phyloP scores from a whole-genome alignment of 352 stramenopile genomes.

The Globisporangium takayamanum region DNA sequence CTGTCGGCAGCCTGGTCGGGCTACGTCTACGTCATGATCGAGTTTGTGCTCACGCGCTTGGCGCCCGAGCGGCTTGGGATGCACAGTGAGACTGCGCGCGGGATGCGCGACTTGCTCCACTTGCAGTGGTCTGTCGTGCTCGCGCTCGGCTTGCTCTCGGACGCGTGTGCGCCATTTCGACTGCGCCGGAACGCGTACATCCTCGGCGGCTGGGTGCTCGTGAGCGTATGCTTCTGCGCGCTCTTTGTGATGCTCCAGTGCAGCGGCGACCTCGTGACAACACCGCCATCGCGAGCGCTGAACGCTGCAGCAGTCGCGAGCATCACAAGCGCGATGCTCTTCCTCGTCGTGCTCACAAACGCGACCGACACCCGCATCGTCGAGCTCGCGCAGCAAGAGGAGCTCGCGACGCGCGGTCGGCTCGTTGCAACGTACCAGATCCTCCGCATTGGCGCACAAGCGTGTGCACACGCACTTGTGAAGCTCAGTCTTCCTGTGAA shows the following conservation, averaged over 20 bases:
- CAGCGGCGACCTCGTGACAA: not conserved
- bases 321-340: slow-evolving; percentile 22
- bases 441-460: slow-evolving; percentile 21
- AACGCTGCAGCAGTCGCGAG: slow-evolving; percentile 6
- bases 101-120: slow-evolving; percentile 19
- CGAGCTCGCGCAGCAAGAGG: slow-evolving; percentile 39
- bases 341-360: slow-evolving; percentile 24
- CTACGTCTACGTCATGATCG: slow-evolving; percentile 12
- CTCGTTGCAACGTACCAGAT: slow-evolving; percentile 30
- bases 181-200: slow-evolving; percentile 6
- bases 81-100: not conserved
- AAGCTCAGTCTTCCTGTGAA: slow-evolving; percentile 3
- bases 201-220: slow-evolving; percentile 32
- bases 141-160: slow-evolving; percentile 24
- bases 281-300: slow-evolving; percentile 5
- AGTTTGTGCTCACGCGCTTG: slow-evolving; percentile 13
- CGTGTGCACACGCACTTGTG: slow-evolving; percentile 18
- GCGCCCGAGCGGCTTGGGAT: slow-evolving; percentile 6
- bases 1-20: slow-evolving; percentile 8
- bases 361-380: slow-evolving; percentile 34
- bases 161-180: slow-evolving; percentile 18
- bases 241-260: slow-evolving; percentile 25
- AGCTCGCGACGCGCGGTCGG: slow-evolving; percentile 19
- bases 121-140: slow-evolving; percentile 30
- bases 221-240: slow-evolving; percentile 18